Evolutionary conservation across 805 yeast genomes (phyloP).

Genomic region (Cyberlindnera maritima): DNA sequence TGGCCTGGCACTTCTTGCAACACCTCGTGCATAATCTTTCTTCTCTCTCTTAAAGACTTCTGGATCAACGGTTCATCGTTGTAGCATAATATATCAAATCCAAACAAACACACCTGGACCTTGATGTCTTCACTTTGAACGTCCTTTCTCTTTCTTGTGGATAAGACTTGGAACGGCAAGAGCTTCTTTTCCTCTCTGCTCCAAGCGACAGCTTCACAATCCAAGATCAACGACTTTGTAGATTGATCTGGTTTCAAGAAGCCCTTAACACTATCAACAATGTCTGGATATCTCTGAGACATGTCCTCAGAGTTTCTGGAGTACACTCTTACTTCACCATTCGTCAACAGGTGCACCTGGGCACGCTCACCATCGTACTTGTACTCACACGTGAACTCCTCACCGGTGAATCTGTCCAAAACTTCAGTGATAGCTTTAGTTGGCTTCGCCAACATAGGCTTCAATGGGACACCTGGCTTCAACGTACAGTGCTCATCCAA

Average conservation of each 20-base stretch:
- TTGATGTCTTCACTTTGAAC: conserved; percentile 85
- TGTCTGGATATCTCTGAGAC: conserved; percentile 94
- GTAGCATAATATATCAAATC: conserved; percentile 77
- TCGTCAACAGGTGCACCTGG: conserved; percentile 73
- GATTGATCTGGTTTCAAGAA: conserved; percentile 39
- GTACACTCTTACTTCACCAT: conserved; percentile 71
- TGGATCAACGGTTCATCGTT: conserved; percentile 73
- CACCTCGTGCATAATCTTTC: conserved; percentile 54
- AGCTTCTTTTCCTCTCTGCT: conserved; percentile 75
- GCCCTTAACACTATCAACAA: conserved; percentile 64
- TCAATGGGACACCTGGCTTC: conserved; percentile 90
- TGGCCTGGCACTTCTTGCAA: conserved; percentile 68
- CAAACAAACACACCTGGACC: conserved; percentile 89
- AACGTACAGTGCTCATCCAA: conserved; percentile 67
- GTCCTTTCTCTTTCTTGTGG: conserved; percentile 92
- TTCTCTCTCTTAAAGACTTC: conserved; percentile 65
- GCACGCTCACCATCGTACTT: conserved; percentile 98
- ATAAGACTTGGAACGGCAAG: conserved; percentile 87
- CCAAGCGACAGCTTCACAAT: conserved; percentile 98
- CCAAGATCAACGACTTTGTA: conserved; percentile 68
- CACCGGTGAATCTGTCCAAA: conserved; percentile 80
- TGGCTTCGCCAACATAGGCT: conserved; percentile 98
- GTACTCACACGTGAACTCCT: conserved; percentile 90
- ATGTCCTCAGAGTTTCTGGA: conserved; percentile 96
- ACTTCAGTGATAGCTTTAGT: conserved; percentile 93